Evolutionary conservation across 495 filamentous ascomycete species (phyloP).

Genomic region (Tuber calosporum): DNA sequence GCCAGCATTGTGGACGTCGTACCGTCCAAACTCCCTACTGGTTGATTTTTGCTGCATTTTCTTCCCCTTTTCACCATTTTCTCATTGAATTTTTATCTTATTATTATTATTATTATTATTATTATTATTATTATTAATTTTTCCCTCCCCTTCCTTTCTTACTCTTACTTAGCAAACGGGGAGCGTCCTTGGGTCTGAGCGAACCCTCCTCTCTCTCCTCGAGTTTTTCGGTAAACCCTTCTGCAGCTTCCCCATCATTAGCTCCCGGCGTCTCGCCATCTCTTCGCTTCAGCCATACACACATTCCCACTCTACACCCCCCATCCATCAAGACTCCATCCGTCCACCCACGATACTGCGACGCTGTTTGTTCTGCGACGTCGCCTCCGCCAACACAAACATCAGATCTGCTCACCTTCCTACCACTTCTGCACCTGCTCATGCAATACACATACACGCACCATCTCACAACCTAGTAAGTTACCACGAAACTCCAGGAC

Average conservation of each 20-base stretch:
- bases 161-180: not conserved
- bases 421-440: not conserved
- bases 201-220: not conserved
- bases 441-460: not conserved
- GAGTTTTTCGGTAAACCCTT: not conserved
- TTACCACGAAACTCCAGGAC: not conserved
- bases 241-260: not conserved
- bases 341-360: not conserved
- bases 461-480: constrained; percentile 2
- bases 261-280: not conserved
- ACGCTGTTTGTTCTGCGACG: not conserved
- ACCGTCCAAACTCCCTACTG: not conserved
- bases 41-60: not conserved
- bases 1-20: not conserved
- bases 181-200: not conserved
- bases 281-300: not conserved
- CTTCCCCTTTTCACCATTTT: not conserved
- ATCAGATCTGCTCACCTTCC: not conserved
- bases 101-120: no score
- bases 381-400: not conserved
- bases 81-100: not conserved
- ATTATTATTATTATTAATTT: no score
- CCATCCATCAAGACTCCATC: not conserved
- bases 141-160: not conserved
- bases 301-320: not conserved